A percentile compares a stretch with the other conserved stretches of the same genome.
Conservation (phyloP, 768 basidiomycete genomes). For the Termitomyces sp. region DNA sequence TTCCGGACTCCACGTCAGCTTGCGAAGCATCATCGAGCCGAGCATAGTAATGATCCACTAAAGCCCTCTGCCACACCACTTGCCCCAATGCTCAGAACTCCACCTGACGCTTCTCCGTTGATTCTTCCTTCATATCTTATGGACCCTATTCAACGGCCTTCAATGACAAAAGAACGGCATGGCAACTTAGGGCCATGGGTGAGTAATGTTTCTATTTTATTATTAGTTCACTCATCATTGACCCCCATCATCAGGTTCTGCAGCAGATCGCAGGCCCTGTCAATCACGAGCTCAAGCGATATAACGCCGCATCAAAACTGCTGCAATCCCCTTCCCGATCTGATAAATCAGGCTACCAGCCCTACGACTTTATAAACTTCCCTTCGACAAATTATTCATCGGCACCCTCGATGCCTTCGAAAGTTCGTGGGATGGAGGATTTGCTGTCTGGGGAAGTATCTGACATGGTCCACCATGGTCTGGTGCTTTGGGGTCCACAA, state of each 20-base stretch:
- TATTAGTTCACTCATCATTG: not conserved
- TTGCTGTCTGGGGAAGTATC: slow-evolving; percentile 48
- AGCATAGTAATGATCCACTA: slow-evolving; percentile 31
- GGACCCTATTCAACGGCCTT: slow-evolving; percentile 38
- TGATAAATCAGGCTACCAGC: slow-evolving; percentile 20
- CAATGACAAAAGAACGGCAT: slow-evolving; percentile 52
- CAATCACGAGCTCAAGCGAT: slow-evolving; percentile 33
- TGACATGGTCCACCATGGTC: slow-evolving; percentile 39
- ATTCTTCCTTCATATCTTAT: slow-evolving; percentile 49
- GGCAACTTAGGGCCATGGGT: slow-evolving; percentile 53
- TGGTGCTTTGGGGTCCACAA: slow-evolving; percentile 45
- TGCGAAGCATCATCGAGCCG: slow-evolving; percentile 43
- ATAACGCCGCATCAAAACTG: slow-evolving; percentile 38
- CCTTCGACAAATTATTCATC: slow-evolving; percentile 39
- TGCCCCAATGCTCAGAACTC: slow-evolving; percentile 25
- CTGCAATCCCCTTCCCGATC: slow-evolving; percentile 23
- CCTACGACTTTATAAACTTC: slow-evolving; percentile 47
- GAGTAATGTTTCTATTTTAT: not conserved
- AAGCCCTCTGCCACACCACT: slow-evolving; percentile 31
- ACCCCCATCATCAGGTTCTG: slow-evolving; percentile 16
- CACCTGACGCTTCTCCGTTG: slow-evolving; percentile 33
- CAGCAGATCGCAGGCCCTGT: slow-evolving; percentile 24
- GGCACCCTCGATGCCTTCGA: slow-evolving; percentile 33
- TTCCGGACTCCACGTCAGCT: slow-evolving; percentile 46
- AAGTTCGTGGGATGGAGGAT: slow-evolving; percentile 38